Evolutionary conservation across 2,329 filamentous ascomycete genomes (phyloP).

Genomic region (Exserohilum rostratum): DNA sequence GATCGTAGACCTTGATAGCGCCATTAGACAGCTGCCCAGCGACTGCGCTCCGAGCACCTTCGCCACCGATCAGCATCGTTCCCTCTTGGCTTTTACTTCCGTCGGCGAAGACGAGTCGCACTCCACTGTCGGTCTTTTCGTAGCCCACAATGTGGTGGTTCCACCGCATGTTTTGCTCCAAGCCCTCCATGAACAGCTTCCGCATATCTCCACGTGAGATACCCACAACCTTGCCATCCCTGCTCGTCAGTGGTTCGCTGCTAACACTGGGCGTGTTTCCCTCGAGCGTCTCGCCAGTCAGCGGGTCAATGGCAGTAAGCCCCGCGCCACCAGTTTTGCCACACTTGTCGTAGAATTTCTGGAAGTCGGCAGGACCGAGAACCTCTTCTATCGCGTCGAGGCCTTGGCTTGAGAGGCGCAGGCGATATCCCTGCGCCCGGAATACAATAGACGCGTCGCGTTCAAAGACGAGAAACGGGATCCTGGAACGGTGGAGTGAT

Average conservation of each 20-base stretch:
- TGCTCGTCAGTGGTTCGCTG: slow-evolving; percentile 52
- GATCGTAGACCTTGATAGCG: slow-evolving; percentile 66
- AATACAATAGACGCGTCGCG: slow-evolving; percentile 58
- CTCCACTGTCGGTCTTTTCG: slow-evolving; percentile 61
- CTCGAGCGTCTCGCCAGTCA: slow-evolving; percentile 57
- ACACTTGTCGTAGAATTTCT: slow-evolving; percentile 64
- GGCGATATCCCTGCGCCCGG: slow-evolving; percentile 67
- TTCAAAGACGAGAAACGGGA: slow-evolving; percentile 45
- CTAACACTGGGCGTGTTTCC: slow-evolving; percentile 17
- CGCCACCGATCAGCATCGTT: slow-evolving; percentile 64
- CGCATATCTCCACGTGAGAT: slow-evolving; percentile 70
- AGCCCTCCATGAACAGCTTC: slow-evolving; percentile 62
- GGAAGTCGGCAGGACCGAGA: slow-evolving; percentile 56
- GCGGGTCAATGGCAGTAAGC: slow-evolving; percentile 58
- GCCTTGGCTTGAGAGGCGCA: slow-evolving; percentile 63
- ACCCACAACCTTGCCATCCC: slow-evolving; percentile 65
- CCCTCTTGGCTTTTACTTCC: slow-evolving; percentile 65
- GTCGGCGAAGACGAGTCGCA: slow-evolving; percentile 65
- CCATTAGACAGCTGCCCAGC: slow-evolving; percentile 65
- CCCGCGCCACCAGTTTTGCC: slow-evolving; percentile 66
- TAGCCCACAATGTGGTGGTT: slow-evolving; percentile 63
- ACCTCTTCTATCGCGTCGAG: slow-evolving; percentile 66
- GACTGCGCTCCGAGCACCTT: slow-evolving; percentile 67
- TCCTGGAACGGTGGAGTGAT: slow-evolving; percentile 34
- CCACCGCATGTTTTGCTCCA: slow-evolving; percentile 63